A percentile compares a stretch with the other conserved stretches of the same genome.
These are phyloP conservation scores for Cordyceps fumosorosea DNA, from an alignment of 2,329 filamentous ascomycete species.

Conservation along the genomic window DNA sequence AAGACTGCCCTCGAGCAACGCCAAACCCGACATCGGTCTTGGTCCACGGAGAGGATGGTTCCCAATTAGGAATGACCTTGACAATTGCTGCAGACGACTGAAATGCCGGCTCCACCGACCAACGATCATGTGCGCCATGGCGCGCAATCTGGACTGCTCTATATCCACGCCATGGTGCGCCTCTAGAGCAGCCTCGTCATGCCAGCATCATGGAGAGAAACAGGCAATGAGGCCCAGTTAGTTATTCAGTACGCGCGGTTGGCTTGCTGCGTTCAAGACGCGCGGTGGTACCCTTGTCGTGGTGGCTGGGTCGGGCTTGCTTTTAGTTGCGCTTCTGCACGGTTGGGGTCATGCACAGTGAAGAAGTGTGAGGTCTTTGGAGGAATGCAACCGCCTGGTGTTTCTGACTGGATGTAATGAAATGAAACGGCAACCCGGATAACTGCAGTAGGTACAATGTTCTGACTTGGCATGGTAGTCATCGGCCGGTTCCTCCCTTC, in stretches of 20 bases:
- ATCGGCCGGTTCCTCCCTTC: no score
- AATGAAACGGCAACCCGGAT: neutral
- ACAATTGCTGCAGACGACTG: slow-evolving; percentile 12
- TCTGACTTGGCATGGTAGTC: no score
- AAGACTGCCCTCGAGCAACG: neutral
- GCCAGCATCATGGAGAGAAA: slow-evolving; percentile 4
- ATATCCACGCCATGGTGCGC: slow-evolving; percentile 8
- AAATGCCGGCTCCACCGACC: slow-evolving; percentile 9
- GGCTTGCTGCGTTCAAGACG: neutral
- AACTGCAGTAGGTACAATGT: no score
- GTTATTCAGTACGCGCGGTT: neutral
- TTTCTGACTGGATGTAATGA: neutral
- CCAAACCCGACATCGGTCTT: slow-evolving; percentile 13
- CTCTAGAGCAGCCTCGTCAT: neutral
- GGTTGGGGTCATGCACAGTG: neutral
- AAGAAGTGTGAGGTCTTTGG: neutral
- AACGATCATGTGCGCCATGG: slow-evolving; percentile 10
- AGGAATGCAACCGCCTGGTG: neutral
- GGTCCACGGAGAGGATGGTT: slow-evolving; percentile 4
- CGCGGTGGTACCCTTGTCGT: neutral
- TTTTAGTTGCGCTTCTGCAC: neutral
- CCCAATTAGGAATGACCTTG: slow-evolving; percentile 13
- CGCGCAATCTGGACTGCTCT: slow-evolving; percentile 9
- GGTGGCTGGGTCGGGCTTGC: neutral
- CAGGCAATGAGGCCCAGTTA: no score